Percentiles rank a stretch among this genome's conserved stretches.
phyloP scores from a whole-genome alignment of 805 yeast species.

The Metschnikowia aberdeeniae region DNA sequence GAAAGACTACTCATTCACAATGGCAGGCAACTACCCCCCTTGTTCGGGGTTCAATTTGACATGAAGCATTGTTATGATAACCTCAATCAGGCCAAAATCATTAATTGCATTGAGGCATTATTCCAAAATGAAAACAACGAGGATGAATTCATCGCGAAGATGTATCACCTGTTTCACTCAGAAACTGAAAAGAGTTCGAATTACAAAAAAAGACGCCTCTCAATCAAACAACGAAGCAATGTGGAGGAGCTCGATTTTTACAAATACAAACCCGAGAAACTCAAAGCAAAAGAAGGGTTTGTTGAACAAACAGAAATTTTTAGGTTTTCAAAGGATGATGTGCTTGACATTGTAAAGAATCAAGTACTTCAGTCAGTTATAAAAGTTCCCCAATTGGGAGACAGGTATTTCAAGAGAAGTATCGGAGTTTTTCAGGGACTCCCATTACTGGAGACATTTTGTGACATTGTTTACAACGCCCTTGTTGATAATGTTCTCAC shows the following conservation, averaged over 20 bases:
- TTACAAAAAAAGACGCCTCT: background rate
- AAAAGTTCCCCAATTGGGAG: constrained; percentile 31
- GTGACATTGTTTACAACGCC: constrained; percentile 68
- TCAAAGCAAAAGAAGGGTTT: constrained; percentile 5
- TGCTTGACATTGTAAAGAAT: constrained; percentile 42
- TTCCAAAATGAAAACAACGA: constrained; percentile 7
- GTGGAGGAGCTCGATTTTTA: constrained; percentile 3
- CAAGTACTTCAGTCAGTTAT: constrained; percentile 54
- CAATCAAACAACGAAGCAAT: background rate
- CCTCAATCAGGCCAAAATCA: constrained; percentile 46
- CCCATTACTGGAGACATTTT: constrained; percentile 66
- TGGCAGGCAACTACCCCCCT: constrained; percentile 24
- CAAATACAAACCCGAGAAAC: background rate
- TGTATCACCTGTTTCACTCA: background rate
- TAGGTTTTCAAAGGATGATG: constrained; percentile 39
- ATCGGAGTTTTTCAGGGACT: constrained; percentile 85
- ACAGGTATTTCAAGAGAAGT: constrained; percentile 40
- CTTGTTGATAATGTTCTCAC: constrained; percentile 40
- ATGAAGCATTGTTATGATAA: constrained; percentile 74
- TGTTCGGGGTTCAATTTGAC: constrained; percentile 68
- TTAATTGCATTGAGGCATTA: constrained; percentile 29
- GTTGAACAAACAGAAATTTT: constrained; percentile 32
- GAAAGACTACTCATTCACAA: constrained; percentile 4
- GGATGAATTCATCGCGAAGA: constrained; percentile 13
- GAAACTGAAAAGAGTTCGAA: background rate